phyloP scores from a whole-genome alignment of 495 filamentous ascomycete species.

The Letharia lupina region DNA sequence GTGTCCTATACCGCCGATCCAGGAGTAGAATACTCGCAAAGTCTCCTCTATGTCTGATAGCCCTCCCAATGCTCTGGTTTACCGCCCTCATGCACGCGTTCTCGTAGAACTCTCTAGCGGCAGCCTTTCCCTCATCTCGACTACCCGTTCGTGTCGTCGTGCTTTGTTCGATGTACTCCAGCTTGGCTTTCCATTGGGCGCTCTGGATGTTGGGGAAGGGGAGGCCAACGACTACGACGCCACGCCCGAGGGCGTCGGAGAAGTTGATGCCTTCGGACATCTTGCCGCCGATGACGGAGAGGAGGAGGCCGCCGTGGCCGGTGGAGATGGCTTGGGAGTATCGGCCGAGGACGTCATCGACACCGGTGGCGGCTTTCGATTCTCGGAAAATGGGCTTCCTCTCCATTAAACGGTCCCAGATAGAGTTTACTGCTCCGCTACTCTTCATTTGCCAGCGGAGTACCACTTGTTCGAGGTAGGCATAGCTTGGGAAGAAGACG shows the following conservation, averaged over 20 bases:
- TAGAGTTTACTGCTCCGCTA: constrained; percentile 25
- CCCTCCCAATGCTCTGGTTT: constrained; percentile 90
- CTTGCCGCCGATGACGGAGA: constrained; percentile 93
- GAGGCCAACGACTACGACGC: constrained; percentile 79
- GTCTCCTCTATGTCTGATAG: constrained; percentile 79
- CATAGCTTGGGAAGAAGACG: constrained; percentile 94
- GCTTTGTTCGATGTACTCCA: constrained; percentile 74
- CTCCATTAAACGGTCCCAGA: constrained; percentile 42
- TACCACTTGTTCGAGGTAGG: constrained; percentile 71
- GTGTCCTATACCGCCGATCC: constrained; percentile 63
- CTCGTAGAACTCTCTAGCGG: constrained; percentile 78
- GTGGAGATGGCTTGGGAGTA: constrained; percentile 63
- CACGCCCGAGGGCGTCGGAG: constrained; percentile 80
- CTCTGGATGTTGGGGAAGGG: constrained; percentile 89
- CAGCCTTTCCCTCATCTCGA: constrained; percentile 50
- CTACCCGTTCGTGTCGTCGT: constrained; percentile 36
- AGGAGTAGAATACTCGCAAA: constrained; percentile 86
- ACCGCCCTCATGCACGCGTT: constrained; percentile 95
- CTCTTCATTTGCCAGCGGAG: constrained; percentile 51
- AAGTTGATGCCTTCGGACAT: constrained; percentile 98
- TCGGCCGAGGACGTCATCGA: constrained; percentile 60
- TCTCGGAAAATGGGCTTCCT: constrained; percentile 65
- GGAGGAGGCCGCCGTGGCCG: constrained; percentile 65
- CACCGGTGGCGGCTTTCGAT: constrained; percentile 41
- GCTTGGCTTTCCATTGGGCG: constrained; percentile 85